Conservation (phyloP, 345 rosid genomes). For the Syzygium jambos region DNA sequence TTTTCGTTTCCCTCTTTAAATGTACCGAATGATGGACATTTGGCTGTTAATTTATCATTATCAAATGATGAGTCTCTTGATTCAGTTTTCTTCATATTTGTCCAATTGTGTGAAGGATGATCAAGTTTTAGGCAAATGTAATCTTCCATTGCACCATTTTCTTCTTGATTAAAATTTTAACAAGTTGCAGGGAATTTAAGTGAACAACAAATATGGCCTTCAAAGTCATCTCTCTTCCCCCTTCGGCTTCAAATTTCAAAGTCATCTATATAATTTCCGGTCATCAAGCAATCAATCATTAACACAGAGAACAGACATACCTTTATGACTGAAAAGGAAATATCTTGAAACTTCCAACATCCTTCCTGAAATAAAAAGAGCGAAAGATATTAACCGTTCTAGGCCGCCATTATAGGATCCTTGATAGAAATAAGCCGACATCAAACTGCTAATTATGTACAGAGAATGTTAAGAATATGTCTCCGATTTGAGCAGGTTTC, state of each 20-base stretch:
- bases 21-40: neutral
- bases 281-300: neutral
- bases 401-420: neutral
- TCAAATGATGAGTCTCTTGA: neutral
- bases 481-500: too few relatives aligned
- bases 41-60: neutral
- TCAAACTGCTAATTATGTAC: slow-evolving; percentile 19
- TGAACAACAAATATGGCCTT: neutral
- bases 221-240: neutral
- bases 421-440: too few relatives aligned
- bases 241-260: neutral
- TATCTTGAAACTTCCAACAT: too few relatives aligned
- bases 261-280: too few relatives aligned
- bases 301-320: neutral
- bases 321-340: too few relatives aligned
- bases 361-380: too few relatives aligned
- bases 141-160: neutral
- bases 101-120: neutral
- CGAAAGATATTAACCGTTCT: too few relatives aligned
- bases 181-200: neutral
- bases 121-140: too few relatives aligned
- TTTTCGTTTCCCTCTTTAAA: too few relatives aligned
- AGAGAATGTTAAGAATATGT: neutral
- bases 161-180: neutral
- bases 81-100: neutral